Base-by-base conservation (phyloP, 352 stramenopile species). In the Aphanomyces astaci region DNA sequence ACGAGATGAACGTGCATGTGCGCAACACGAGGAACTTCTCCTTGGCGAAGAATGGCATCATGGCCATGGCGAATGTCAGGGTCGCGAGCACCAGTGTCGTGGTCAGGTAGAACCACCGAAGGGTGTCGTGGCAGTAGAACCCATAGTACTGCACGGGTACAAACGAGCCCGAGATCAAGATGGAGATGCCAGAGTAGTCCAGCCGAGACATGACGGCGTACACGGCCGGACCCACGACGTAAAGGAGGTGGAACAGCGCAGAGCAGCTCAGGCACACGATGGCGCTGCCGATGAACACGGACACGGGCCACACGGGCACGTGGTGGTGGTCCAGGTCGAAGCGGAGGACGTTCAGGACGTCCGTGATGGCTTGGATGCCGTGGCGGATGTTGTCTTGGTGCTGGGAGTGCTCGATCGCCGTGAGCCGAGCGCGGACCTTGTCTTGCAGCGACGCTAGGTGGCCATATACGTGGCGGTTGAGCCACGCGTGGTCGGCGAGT, bases 141-240 rank as follows among this genome's bases (percentile, higher is more conserved):
- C 81, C 87, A 76, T 93, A 92, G 80, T 92, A 95, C 71, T 92
- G 88, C 69, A 92, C 77, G 11, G 86, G 86, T 63, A 90, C 90
- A 76, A 91, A 93, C 7, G 84, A 92, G 28, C 84, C 86, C 11
- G 84, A 85, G 57, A 95, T 93, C 49, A 95, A 75, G 71, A 92
- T 84, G 57, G 86, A 89, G 75, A 95, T 95, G 27, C 86, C 86
- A 15, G 82, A 80, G 71, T 93, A 93, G 75, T 95, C 86, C 51
- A 94, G 75, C 0, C 85, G 80, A 66, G 83, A 92, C 28, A 94
- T 74, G 63, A 94, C 81, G 64, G 84, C 78, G 71, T 88, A 94
- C 17, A 75, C 77, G 25, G 80, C 76, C 55, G 78, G 84, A 72
- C 80, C 90, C 68, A 90, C 77, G 52, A 92, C 85, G 74, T 89